Evolutionary conservation across 2,329 filamentous ascomycete species (phyloP).

Genomic region (Fusarium transvaalense): DNA sequence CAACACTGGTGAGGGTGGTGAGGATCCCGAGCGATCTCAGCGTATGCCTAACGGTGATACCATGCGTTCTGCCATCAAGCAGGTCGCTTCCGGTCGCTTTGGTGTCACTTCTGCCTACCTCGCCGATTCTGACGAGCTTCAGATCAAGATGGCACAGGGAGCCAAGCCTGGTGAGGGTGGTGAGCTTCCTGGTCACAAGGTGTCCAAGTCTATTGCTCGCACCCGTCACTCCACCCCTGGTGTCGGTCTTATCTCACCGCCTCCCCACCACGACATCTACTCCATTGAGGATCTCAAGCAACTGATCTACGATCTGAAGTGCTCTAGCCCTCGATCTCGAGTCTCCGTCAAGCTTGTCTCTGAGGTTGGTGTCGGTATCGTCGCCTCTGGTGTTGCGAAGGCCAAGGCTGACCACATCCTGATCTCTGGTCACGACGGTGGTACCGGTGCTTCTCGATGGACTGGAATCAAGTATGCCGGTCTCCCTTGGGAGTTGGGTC

Average conservation of each 20-base stretch:
- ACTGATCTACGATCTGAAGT: constrained; percentile 97
- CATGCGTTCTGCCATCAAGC: constrained; percentile 97
- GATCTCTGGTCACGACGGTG: constrained; percentile 96
- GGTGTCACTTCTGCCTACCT: constrained; percentile 96
- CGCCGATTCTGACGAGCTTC: constrained; percentile 93
- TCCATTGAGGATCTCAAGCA: constrained; percentile 98
- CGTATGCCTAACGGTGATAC: constrained; percentile 92
- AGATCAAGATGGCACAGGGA: constrained; percentile 99
- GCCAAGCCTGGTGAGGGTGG: constrained; percentile 98
- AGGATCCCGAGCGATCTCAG: constrained; percentile 91
- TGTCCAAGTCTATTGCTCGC: constrained; percentile 91
- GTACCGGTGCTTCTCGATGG: constrained; percentile 96
- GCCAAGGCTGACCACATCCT: constrained; percentile 97
- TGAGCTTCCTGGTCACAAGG: constrained; percentile 96
- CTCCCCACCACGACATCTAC: constrained; percentile 98
- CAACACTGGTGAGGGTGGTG: constrained; percentile 97
- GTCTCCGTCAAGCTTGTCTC: constrained; percentile 98
- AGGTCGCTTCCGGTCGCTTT: constrained; percentile 95
- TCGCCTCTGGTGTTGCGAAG: constrained; percentile 96
- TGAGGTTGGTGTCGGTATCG: constrained; percentile 96
- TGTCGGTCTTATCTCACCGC: constrained; percentile 94
- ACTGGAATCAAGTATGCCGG: constrained; percentile 99
- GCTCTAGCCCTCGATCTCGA: constrained; percentile 89
- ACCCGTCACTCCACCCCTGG: constrained; percentile 96
- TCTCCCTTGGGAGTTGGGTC: constrained; percentile 95